These are phyloP conservation scores for Lepiota venenata DNA, from an alignment of 768 basidiomycete genomes.

Conservation along the genomic window DNA sequence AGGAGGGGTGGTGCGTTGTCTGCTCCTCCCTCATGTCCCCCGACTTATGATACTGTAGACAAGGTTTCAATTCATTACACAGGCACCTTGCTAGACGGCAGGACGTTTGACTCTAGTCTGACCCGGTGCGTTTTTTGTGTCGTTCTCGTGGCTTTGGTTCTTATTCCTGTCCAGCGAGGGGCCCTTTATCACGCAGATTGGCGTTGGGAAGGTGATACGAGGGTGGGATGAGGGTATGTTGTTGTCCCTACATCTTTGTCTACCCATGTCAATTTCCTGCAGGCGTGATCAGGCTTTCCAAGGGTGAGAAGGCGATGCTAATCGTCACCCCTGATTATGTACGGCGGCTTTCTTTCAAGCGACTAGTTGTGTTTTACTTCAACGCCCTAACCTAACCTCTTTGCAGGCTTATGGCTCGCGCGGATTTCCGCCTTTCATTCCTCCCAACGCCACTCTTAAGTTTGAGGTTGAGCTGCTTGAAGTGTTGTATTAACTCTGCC, in stretches of 20 bases:
- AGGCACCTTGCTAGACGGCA: conserved; percentile 64
- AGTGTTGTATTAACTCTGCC: conserved; percentile 32
- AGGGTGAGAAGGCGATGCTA: conserved; percentile 73
- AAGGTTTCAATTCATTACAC: conserved; percentile 76
- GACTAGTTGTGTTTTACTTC: not conserved
- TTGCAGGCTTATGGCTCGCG: conserved; percentile 67
- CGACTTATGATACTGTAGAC: conserved; percentile 40
- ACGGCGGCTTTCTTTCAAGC: conserved; percentile 25
- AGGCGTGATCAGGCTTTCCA: conserved; percentile 76
- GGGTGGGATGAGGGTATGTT: conserved; percentile 7
- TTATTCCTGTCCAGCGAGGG: not conserved
- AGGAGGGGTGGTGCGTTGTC: conserved; percentile 60
- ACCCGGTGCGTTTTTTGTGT: conserved; percentile 52
- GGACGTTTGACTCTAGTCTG: conserved; percentile 70
- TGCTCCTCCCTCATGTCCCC: conserved; percentile 10
- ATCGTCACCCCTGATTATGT: conserved; percentile 75
- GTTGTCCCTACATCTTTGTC: not conserved
- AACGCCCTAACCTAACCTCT: not conserved
- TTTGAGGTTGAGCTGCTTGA: conserved; percentile 85
- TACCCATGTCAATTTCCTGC: not conserved
- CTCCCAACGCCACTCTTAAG: conserved; percentile 66
- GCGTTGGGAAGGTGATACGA: conserved; percentile 1
- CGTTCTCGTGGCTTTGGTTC: not conserved
- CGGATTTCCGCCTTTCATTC: conserved; percentile 80
- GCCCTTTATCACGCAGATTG: conserved; percentile 10